A percentile compares a stretch with the other conserved stretches of the same genome.
phyloP scores from a whole-genome alignment of 495 filamentous ascomycete genomes.

The Podospora bellae-mahoneyi region DNA sequence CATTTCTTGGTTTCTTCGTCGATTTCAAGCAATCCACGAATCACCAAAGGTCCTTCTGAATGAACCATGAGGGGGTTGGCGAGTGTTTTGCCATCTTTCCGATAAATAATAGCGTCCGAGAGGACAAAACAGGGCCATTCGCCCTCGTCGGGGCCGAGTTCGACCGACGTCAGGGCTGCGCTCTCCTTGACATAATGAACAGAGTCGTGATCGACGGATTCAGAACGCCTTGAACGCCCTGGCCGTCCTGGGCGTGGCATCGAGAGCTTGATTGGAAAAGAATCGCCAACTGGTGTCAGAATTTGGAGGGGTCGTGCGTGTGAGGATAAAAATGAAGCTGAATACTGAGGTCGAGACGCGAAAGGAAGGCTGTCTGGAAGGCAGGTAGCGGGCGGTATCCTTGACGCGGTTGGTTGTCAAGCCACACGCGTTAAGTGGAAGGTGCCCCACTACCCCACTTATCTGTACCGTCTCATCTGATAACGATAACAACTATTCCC shows the following conservation, averaged over 20 bases:
- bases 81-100: slow-evolving; percentile 36
- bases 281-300: neutral
- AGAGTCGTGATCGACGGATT: slow-evolving; percentile 28
- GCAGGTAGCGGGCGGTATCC: too few relatives aligned
- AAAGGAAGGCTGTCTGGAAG: too few relatives aligned
- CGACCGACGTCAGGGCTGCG: slow-evolving; percentile 34
- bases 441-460: neutral
- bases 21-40: slow-evolving; percentile 43
- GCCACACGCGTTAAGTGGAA: too few relatives aligned
- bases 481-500: neutral
- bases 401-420: too few relatives aligned
- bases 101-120: slow-evolving; percentile 45
- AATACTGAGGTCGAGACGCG: too few relatives aligned
- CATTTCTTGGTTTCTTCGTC: slow-evolving; percentile 22
- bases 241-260: slow-evolving; percentile 36
- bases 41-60: slow-evolving; percentile 41
- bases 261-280: neutral
- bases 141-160: slow-evolving; percentile 20
- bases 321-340: too few relatives aligned
- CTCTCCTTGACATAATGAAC: slow-evolving; percentile 36
- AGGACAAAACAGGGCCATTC: slow-evolving; percentile 46
- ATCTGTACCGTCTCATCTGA: neutral
- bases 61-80: slow-evolving; percentile 44
- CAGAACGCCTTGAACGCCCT: slow-evolving; percentile 30
- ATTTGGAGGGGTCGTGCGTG: too few relatives aligned